phyloP scores from a whole-genome alignment of 2,329 filamentous ascomycete species.

The Calonectria pseudoturangicola region DNA sequence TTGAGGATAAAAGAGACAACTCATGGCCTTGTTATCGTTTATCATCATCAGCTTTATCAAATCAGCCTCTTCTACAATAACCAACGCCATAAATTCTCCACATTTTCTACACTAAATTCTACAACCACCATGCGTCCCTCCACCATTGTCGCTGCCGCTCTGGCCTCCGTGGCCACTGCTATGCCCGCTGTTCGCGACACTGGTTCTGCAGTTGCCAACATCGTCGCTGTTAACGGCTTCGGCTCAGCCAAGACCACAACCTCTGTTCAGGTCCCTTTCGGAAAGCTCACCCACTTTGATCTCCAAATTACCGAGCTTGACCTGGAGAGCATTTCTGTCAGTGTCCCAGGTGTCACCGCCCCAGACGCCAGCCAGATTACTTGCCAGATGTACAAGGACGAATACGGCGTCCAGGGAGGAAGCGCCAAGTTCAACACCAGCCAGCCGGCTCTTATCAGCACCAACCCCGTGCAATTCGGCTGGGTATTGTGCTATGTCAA shows the following conservation, averaged over 20 bases:
- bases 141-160: conserved; percentile 26
- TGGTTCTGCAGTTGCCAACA: conserved; percentile 27
- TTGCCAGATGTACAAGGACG: conserved; percentile 50
- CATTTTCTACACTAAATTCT: not conserved
- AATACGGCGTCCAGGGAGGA: conserved; percentile 41
- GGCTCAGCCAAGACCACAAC: conserved; percentile 8
- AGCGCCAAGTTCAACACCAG: conserved; percentile 42
- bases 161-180: conserved; percentile 32
- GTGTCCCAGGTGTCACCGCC: conserved; percentile 8
- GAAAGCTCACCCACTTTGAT: conserved; percentile 33
- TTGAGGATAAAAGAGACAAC: conserved; percentile 15
- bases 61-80: conserved; percentile 10
- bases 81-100: not conserved
- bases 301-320: conserved; percentile 34
- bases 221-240: conserved; percentile 31
- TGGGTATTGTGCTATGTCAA: conserved; percentile 47
- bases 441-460: conserved; percentile 36
- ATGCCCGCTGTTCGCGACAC: conserved; percentile 14
- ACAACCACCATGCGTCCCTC: conserved; percentile 36
- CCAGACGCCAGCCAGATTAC: conserved; percentile 37
- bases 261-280: conserved; percentile 30
- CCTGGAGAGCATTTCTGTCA: conserved; percentile 38
- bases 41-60: not conserved
- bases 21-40: not conserved
- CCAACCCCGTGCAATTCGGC: conserved; percentile 44